phyloP scores from a whole-genome alignment of 495 filamentous ascomycete species.

The Venustampulla echinocandica region DNA sequence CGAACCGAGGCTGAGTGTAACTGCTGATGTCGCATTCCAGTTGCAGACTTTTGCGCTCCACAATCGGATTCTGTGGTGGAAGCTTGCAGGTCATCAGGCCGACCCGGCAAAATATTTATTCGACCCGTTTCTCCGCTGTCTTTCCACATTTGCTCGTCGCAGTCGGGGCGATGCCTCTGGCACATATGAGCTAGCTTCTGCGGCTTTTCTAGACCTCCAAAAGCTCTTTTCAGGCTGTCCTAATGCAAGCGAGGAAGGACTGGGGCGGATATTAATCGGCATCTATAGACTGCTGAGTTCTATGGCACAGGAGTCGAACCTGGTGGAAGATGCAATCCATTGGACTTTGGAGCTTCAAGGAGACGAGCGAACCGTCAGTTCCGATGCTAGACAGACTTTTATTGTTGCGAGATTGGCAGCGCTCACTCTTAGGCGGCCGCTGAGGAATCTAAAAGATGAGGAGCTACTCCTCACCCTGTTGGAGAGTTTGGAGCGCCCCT shows the following conservation, averaged over 20 bases:
- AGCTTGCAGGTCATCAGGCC: conserved; percentile 55
- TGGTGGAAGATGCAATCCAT: conserved; percentile 34
- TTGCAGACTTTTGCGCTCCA: conserved; percentile 62
- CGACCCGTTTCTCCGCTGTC: conserved; percentile 57
- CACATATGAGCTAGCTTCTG: conserved; percentile 8
- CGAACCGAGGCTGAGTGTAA: conserved; percentile 42
- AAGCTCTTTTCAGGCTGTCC: conserved; percentile 7
- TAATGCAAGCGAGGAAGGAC: conserved; percentile 1
- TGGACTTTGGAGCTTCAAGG: conserved; percentile 37
- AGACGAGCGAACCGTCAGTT: conserved; percentile 25
- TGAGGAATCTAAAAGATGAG: conserved; percentile 27
- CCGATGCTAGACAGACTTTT: conserved; percentile 33
- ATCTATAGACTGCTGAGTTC: conserved; percentile 26
- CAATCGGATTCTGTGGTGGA: conserved; percentile 62
- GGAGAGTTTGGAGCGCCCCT: conserved; percentile 43
- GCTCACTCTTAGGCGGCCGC: conserved; percentile 32
- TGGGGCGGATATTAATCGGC: conserved; percentile 4
- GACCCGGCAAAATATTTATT: conserved; percentile 61
- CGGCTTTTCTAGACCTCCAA: conserved; percentile 7
- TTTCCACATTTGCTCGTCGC: conserved; percentile 52
- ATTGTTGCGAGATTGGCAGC: conserved; percentile 36
- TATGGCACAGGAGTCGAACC: conserved; percentile 36
- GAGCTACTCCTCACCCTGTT: conserved; percentile 38
- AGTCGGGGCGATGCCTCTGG: conserved; percentile 10
- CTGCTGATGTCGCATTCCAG: conserved; percentile 49